Conservation (phyloP, 176 grass and related monocot species). For the Pontederia paniculata region DNA sequence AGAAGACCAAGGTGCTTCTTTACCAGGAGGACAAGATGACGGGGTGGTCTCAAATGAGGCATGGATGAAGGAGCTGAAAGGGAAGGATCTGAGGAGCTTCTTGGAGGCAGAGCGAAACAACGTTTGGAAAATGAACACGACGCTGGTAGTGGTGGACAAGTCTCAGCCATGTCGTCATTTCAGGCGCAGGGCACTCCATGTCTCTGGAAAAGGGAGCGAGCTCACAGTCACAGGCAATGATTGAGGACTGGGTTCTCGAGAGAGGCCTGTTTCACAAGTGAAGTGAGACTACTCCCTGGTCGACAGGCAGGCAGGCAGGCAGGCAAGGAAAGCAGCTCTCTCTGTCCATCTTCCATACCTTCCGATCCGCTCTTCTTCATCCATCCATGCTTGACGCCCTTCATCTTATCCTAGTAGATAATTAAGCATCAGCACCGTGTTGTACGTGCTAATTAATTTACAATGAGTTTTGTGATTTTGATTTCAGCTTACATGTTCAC, state of each 20-base stretch:
- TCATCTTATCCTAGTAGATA: too few relatives aligned
- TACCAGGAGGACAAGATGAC: conserved; percentile 47
- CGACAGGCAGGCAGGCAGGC: too few relatives aligned
- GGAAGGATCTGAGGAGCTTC: conserved; percentile 43
- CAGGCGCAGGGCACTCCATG: conserved; percentile 51
- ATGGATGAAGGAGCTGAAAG: conserved; percentile 45
- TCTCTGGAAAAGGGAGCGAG: conserved; percentile 27
- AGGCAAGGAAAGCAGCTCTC: too few relatives aligned
- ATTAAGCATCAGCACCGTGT: too few relatives aligned
- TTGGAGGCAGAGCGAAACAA: conserved; percentile 36
- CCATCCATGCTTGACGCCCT: too few relatives aligned
- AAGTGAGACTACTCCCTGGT: too few relatives aligned
- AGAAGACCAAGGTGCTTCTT: conserved; percentile 27
- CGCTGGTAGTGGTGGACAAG: conserved; percentile 26
- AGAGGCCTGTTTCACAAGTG: conserved; percentile 29
- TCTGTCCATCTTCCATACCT: too few relatives aligned
- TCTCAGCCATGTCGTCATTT: conserved; percentile 35
- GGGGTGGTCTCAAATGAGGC: conserved; percentile 45
- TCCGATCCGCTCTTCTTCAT: too few relatives aligned
- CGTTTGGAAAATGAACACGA: conserved; percentile 27
- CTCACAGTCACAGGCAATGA: conserved; percentile 59
- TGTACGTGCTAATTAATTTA: too few relatives aligned
- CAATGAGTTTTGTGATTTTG: too few relatives aligned
- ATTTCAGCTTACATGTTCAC: too few relatives aligned
- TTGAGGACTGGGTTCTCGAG: conserved; percentile 64